phyloP scores from a whole-genome alignment of 495 filamentous ascomycete species.

The Podospora australis region DNA sequence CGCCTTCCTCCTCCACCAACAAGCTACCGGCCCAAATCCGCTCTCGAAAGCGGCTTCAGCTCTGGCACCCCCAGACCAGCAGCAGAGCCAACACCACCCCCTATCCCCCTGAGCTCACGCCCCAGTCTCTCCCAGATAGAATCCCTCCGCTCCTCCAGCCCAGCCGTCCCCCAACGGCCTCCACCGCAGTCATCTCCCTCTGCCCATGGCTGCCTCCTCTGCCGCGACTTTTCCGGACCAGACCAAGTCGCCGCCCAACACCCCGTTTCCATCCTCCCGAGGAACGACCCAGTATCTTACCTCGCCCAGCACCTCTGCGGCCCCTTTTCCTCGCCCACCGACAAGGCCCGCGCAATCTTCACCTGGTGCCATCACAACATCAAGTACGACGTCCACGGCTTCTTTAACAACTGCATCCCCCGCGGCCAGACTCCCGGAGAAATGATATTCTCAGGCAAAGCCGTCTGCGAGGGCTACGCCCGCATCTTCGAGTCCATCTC shows the following conservation, averaged over 20 bases:
- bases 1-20: constrained; percentile 37
- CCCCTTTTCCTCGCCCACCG: constrained; percentile 73
- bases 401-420: constrained; percentile 64
- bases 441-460: constrained; percentile 65
- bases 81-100: constrained; percentile 32
- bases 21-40: constrained; percentile 17
- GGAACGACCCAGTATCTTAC: constrained; percentile 54
- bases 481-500: constrained; percentile 73
- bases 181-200: constrained; percentile 7
- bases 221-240: constrained; percentile 79
- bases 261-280: constrained; percentile 61
- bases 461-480: constrained; percentile 90
- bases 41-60: constrained; percentile 19
- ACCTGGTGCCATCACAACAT: constrained; percentile 96
- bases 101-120: constrained; percentile 40
- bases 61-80: constrained; percentile 6
- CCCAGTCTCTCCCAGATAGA: constrained; percentile 38
- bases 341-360: constrained; percentile 88
- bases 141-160: constrained; percentile 29
- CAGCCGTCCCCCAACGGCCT: constrained; percentile 8
- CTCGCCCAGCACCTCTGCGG: constrained; percentile 70
- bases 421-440: constrained; percentile 56
- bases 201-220: constrained; percentile 55
- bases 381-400: constrained; percentile 68
- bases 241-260: constrained; percentile 74